Evolutionary conservation across 129 eudicot genomes (phyloP).

Genomic region (Escallonia herrerae): DNA sequence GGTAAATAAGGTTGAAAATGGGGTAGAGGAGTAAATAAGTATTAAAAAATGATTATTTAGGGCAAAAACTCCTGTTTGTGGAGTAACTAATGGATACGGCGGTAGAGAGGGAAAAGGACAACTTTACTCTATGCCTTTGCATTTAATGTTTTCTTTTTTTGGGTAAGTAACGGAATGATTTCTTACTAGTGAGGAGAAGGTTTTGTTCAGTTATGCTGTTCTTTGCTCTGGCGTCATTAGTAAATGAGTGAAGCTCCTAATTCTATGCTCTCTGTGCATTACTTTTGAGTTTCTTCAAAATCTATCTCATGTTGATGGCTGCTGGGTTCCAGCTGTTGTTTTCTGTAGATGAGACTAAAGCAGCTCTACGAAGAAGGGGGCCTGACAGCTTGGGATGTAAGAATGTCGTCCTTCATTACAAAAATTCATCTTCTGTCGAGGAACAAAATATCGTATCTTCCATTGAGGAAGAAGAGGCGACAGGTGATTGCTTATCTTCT

Average conservation of each 20-base stretch:
- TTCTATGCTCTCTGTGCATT: not conserved
- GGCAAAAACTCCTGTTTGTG: too few relatives aligned
- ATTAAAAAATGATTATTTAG: too few relatives aligned
- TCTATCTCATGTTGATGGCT: conserved; percentile 5
- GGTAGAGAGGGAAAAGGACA: not conserved
- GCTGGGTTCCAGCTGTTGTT: conserved; percentile 36
- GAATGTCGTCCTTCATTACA: conserved; percentile 26
- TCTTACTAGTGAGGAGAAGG: too few relatives aligned
- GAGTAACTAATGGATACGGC: not conserved
- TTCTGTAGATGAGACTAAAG: conserved; percentile 60
- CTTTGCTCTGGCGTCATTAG: not conserved
- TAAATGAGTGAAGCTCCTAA: not conserved
- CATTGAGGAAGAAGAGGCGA: conserved; percentile 20
- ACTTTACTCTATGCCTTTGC: not conserved
- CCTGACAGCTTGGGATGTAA: conserved; percentile 87
- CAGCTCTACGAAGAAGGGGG: conserved; percentile 69
- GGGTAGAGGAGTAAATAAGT: too few relatives aligned
- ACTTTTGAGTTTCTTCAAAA: not conserved
- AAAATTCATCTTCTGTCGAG: not conserved
- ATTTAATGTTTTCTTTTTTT: not conserved
- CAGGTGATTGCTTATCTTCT: not conserved
- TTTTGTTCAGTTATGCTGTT: not conserved
- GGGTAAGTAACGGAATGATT: too few relatives aligned
- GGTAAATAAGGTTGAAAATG: too few relatives aligned
- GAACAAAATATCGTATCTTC: conserved; percentile 17